phyloP scores from a whole-genome alignment of 2,329 filamentous ascomycete species.

The Penicillium nordicum region DNA sequence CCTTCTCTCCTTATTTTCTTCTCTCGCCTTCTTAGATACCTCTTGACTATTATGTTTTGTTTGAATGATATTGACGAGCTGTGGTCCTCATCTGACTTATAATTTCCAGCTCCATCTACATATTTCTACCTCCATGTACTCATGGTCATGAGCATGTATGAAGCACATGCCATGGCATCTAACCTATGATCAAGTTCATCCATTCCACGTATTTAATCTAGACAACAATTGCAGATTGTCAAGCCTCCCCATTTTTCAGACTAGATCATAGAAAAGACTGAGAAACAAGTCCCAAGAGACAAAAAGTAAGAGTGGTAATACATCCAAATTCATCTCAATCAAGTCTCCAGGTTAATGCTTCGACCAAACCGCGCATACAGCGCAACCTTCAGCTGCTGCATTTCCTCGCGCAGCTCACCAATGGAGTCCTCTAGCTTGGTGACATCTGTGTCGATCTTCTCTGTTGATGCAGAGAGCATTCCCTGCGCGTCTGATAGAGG shows the following conservation, averaged over 20 bases:
- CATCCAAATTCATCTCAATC: constrained; percentile 27
- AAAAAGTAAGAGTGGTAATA: not conserved
- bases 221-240: not conserved
- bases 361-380: constrained; percentile 92
- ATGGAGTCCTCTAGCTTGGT: constrained; percentile 73
- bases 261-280: not conserved
- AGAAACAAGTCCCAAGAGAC: not conserved
- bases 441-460: constrained; percentile 74
- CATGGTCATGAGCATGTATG: not conserved
- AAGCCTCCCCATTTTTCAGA: not conserved
- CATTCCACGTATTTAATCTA: not conserved
- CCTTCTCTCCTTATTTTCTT: not conserved
- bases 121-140: not conserved
- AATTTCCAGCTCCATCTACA: not conserved
- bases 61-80: constrained; percentile 23
- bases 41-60: constrained; percentile 14
- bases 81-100: constrained; percentile 3
- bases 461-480: constrained; percentile 68
- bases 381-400: constrained; percentile 84
- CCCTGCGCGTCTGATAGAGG: constrained; percentile 81
- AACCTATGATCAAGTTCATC: not conserved
- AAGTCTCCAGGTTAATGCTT: constrained; percentile 95
- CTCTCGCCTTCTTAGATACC: constrained; percentile 23
- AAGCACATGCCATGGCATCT: not conserved
- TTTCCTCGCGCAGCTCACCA: constrained; percentile 72